Evolutionary conservation across 768 basidiomycete species (phyloP), one percentile per base, ranked within the genome.

Genomic region (Amanita rubescens): DNA sequence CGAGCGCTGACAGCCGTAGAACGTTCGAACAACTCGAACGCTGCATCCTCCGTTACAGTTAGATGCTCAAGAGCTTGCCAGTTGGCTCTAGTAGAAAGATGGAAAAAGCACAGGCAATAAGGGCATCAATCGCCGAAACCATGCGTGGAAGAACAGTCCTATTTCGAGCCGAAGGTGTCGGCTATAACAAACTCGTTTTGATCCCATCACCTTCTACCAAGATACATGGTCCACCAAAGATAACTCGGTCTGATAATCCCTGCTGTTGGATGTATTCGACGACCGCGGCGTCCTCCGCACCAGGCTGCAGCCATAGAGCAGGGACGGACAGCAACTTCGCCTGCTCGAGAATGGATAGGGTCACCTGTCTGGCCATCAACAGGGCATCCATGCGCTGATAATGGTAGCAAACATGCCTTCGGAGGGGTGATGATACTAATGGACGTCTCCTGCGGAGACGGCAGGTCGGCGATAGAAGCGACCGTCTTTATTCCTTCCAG

Each of bases 281-380:
- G 44, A 93, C 89, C 2, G 69, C 67, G 14, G 72, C 75, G 60
- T 90, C 84, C 58, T 86, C 83, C 6, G 91, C 89, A 19, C 91
- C 91, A 6, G 93, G 93, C 65, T 95, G 93, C 27, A 94, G 77
- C 93, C 93, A 95, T 41, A 93, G 74, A 3, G 83, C 76, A 5
- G 84, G 85, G n/a, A 90, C 67, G n/a, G 68, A 67, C n/a, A 81
- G 77, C n/a, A 75, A 74, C 65, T 84, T 83, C 7, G 84, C 86
- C 54, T 82, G 75, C 63, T 84, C 71, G 60, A 92, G 68, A 51
- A 90, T 58, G 20, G 70, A 71, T 43, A 90, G 76, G 9, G 90
- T 92, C 38, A 92, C 70, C 87, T 91, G 58, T 45, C 34, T 35
- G 19, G 22, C 17, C 12, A 32, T 41, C 27, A 15, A 37, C 24